phyloP scores from a whole-genome alignment of 495 filamentous ascomycete genomes.

The Hypoxylon crocopeplum region DNA sequence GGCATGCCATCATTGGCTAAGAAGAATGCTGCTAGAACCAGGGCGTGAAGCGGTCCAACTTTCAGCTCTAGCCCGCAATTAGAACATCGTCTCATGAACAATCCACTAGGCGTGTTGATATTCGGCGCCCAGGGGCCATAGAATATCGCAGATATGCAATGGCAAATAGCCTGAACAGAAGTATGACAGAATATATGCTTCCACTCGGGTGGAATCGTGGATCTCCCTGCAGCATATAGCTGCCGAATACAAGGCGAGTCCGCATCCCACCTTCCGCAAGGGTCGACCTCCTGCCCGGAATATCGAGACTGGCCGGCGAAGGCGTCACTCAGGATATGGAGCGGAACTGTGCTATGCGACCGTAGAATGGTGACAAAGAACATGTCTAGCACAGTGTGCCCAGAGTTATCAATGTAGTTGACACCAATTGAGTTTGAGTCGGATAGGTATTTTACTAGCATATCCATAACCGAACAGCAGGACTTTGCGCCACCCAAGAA shows the following conservation, averaged over 20 bases:
- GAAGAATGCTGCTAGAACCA: constrained; percentile 45
- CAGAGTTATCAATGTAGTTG: constrained; percentile 41
- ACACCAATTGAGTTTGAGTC: constrained; percentile 23
- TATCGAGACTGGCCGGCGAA: constrained; percentile 31
- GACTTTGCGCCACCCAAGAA: constrained; percentile 48
- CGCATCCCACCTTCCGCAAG: constrained; percentile 52
- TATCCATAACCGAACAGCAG: constrained; percentile 46
- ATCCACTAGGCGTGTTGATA: constrained; percentile 44
- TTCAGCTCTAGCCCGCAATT: constrained; percentile 45
- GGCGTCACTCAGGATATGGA: constrained; percentile 32
- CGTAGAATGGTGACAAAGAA: constrained; percentile 51
- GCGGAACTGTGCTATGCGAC: constrained; percentile 43
- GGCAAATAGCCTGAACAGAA: constrained; percentile 46
- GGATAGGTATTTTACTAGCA: neutral
- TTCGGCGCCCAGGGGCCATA: constrained; percentile 15
- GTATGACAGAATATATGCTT: constrained; percentile 56
- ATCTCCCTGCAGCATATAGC: constrained; percentile 6
- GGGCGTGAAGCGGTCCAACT: constrained; percentile 45
- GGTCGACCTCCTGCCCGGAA: constrained; percentile 48
- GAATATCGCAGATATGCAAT: constrained; percentile 43
- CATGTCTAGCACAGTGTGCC: constrained; percentile 52
- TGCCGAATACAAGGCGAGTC: constrained; percentile 45
- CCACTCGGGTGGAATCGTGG: constrained; percentile 43
- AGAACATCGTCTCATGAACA: constrained; percentile 44
- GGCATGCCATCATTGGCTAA: constrained; percentile 43